Percentiles rank a stretch among this genome's conserved stretches.
phyloP scores from a whole-genome alignment of 768 basidiomycete species.

The Leccinellum luteum region DNA sequence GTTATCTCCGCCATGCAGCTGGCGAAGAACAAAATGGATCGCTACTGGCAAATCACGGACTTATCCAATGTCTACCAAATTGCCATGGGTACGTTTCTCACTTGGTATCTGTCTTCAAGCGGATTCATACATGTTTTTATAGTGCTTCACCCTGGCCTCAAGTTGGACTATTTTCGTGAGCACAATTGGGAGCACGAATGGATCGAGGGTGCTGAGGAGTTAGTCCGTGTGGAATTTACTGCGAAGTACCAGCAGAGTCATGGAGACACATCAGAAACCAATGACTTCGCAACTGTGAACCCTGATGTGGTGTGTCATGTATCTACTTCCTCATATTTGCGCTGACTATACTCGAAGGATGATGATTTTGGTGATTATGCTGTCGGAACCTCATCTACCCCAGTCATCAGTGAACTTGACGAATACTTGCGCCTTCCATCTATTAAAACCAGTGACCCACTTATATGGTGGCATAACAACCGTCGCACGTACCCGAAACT shows the following conservation, averaged over 20 bases:
- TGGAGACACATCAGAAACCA: neutral
- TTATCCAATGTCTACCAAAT: neutral
- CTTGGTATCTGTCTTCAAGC: no score
- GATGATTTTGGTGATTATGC: neutral
- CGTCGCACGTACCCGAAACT: neutral
- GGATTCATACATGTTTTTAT: neutral
- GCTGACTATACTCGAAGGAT: neutral
- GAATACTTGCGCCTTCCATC: neutral
- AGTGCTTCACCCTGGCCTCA: neutral
- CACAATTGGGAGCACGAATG: neutral
- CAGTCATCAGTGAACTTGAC: neutral
- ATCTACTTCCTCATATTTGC: neutral
- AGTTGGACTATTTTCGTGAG: neutral
- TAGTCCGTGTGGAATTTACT: neutral
- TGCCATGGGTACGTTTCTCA: neutral
- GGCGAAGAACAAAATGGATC: neutral
- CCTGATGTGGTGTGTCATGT: neutral
- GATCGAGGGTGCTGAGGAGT: neutral
- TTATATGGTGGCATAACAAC: neutral
- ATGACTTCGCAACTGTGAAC: neutral
- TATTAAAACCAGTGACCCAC: no score
- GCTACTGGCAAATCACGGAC: neutral
- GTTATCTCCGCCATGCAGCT: no score
- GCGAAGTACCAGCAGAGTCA: neutral
- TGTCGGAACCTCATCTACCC: neutral